Base-by-base conservation (phyloP, 1,284 basidiomycete species). In the Golubevia sp. region DNA sequence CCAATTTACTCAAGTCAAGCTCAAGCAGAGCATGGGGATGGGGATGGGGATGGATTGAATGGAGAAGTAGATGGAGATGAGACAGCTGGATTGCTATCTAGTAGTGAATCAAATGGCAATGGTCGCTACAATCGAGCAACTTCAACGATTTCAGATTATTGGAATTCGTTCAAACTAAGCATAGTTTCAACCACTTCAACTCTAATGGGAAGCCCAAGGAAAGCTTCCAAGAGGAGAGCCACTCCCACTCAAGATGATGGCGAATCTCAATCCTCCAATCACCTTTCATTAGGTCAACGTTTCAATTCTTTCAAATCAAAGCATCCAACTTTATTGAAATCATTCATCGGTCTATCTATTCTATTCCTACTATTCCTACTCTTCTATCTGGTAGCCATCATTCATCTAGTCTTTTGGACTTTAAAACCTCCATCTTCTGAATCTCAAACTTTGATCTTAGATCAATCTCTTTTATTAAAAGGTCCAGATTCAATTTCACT, bases 401-500 rank as follows among this genome's bases (percentile, higher is more conserved):
- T 61, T 1, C 76, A 77, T 44, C 66, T 76, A 34, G 73, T 67
- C 30, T 20, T 68, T 44, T 59, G 59, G 8, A 76, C 74, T 2
- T 68, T 76, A 57, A 67, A 63, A 13, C 44, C 72, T 4, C 76
- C 71, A 11, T 63, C 68, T 1, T 59, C 64, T 18, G 68, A 70
- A 15, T 62, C 64, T 18, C 74, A 76, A 58, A 64, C 65, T 0
- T 65, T 62, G 44, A 78, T 78, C 55, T 68, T 78, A 23, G 70
- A 72, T 57, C 64, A 68, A 23, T 68, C 74, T 2, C 65, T 78
- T 26, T 24, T 68, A 20, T 64, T 78, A 59, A 66, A 77, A 53
- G 76, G 76, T 6, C 76, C 76, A 2, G 76, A 78, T 49, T 62
- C 64, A 13, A 34, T 78, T 30, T 66, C 66, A 48, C 58, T 78